A percentile compares a stretch with the other conserved stretches of the same genome.
These are phyloP conservation scores for Cyberlindnera petersonii DNA, from an alignment of 805 yeast species.

Conservation along the genomic window DNA sequence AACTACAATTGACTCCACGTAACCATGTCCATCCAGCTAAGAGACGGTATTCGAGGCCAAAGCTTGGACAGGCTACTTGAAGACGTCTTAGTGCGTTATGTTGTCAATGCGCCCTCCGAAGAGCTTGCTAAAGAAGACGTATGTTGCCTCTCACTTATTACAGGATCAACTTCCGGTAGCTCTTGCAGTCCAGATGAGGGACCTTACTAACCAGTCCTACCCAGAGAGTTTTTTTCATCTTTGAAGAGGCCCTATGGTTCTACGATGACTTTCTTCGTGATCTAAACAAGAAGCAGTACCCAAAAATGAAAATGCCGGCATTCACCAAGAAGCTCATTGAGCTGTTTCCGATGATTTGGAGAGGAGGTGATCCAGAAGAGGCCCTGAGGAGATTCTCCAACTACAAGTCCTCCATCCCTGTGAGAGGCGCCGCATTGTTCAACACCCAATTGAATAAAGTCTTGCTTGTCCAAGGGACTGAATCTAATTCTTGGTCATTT, in stretches of 20 bases:
- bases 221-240: slow-evolving; percentile 79
- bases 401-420: slow-evolving; percentile 90
- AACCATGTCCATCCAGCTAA: slow-evolving; percentile 62
- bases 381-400: slow-evolving; percentile 76
- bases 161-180: slow-evolving; percentile 12
- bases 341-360: slow-evolving; percentile 73
- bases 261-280: slow-evolving; percentile 79
- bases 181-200: neutral
- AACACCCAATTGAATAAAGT: slow-evolving; percentile 66
- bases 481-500: slow-evolving; percentile 84
- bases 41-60: slow-evolving; percentile 53
- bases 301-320: no score
- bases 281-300: slow-evolving; percentile 67
- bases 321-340: slow-evolving; percentile 68
- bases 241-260: slow-evolving; percentile 99
- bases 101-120: slow-evolving; percentile 87
- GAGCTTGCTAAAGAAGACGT: slow-evolving; percentile 70
- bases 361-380: slow-evolving; percentile 76
- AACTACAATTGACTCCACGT: no score
- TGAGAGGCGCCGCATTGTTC: slow-evolving; percentile 89
- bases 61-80: slow-evolving; percentile 72
- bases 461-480: slow-evolving; percentile 79
- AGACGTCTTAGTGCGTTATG: slow-evolving; percentile 84
- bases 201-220: slow-evolving; percentile 22
- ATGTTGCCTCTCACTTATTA: slow-evolving; percentile 12